Conservation (phyloP, 768 basidiomycete genomes). For the Suillus weaverae region DNA sequence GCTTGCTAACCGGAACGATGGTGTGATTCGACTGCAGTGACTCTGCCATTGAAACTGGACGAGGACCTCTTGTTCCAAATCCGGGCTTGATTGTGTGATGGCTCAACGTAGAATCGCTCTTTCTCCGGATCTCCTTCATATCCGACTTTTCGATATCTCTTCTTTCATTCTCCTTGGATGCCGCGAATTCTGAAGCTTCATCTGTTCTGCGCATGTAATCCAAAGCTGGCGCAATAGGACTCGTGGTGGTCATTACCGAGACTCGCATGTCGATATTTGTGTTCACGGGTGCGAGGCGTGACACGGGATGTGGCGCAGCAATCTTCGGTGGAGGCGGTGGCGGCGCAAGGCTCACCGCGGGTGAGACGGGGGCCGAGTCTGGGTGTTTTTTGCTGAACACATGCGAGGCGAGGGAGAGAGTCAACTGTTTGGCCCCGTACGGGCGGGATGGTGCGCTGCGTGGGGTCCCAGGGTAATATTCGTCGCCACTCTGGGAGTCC, state of each 20-base stretch:
- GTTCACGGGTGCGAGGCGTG: conserved; percentile 24
- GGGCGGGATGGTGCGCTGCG: conserved; percentile 19
- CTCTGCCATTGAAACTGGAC: conserved; percentile 78
- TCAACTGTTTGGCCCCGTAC: conserved; percentile 34
- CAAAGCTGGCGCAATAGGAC: conserved; percentile 59
- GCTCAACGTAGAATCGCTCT: conserved; percentile 82
- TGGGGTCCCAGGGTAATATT: conserved; percentile 14
- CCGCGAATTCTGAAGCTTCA: conserved; percentile 28
- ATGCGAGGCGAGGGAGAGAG: conserved; percentile 47
- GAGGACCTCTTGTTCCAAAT: conserved; percentile 51
- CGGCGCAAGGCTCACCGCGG: conserved; percentile 30
- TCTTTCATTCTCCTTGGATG: conserved; percentile 25
- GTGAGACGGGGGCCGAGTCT: conserved; percentile 29
- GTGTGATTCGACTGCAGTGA: conserved; percentile 75
- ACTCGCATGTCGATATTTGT: conserved; percentile 38
- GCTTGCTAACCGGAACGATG: conserved; percentile 63
- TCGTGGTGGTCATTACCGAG: conserved; percentile 53
- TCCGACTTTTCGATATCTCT: conserved; percentile 38
- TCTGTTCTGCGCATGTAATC: conserved; percentile 49
- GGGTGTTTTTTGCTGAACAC: conserved; percentile 42
- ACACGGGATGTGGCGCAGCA: conserved; percentile 20
- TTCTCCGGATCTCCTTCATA: conserved; percentile 72
- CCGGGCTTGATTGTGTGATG: conserved; percentile 67
- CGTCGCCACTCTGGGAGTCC: conserved; percentile 20
- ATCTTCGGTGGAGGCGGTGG: conserved; percentile 41